These are phyloP conservation scores for Melampsora larici-populina DNA, from an alignment of 1,284 basidiomycete species.

Conservation along the genomic window DNA sequence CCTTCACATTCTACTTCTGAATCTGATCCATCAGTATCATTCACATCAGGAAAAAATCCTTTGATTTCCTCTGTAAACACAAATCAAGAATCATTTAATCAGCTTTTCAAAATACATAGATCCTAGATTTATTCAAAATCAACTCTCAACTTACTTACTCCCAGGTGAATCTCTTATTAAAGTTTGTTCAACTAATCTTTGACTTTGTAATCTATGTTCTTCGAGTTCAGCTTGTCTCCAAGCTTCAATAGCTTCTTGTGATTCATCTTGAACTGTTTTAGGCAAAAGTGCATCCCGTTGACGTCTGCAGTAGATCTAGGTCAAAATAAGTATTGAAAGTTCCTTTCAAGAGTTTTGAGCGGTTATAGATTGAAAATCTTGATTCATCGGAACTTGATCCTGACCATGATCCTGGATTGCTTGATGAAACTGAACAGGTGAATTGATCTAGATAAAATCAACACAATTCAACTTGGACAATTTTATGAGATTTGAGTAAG, in stretches of 20 bases:
- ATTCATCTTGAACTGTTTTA: too few relatives aligned
- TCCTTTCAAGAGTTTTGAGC: too few relatives aligned
- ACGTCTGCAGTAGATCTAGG: too few relatives aligned
- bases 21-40: constrained; percentile 93
- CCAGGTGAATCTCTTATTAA: constrained; percentile 12
- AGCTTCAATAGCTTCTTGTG: constrained; percentile 10
- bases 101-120: neutral
- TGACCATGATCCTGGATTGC: too few relatives aligned
- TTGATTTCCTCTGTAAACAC: constrained; percentile 72
- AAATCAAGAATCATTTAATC: neutral
- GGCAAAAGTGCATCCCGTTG: too few relatives aligned
- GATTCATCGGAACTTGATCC: too few relatives aligned
- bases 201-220: constrained; percentile 9
- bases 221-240: constrained; percentile 14
- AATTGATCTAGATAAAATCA: neutral
- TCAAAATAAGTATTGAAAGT: too few relatives aligned
- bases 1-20: too few relatives aligned
- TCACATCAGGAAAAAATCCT: constrained; percentile 75
- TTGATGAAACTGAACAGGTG: neutral
- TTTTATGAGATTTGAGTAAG: neutral
- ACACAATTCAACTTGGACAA: neutral
- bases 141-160: constrained; percentile 39
- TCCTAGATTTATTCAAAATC: neutral
- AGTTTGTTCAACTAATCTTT: constrained; percentile 30
- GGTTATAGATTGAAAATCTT: too few relatives aligned